A percentile compares a stretch with the other conserved stretches of the same genome.
Conservation (phyloP, 2,329 filamentous ascomycete species). For the Boeremia lycopersici region DNA sequence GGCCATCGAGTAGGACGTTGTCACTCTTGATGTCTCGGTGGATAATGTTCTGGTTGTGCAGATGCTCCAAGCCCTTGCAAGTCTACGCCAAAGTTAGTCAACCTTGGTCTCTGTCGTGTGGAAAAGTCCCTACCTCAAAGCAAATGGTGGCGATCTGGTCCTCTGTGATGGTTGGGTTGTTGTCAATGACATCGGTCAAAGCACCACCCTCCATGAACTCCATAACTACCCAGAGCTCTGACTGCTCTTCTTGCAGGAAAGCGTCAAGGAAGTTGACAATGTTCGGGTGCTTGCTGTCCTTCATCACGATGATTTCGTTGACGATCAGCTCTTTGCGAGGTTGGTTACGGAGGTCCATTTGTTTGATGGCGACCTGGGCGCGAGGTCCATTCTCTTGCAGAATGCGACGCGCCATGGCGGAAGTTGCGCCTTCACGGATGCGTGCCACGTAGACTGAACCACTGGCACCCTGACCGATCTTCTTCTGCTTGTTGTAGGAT, state of each 20-base stretch:
- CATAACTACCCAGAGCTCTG: slow-evolving; percentile 99
- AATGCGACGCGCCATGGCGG: slow-evolving; percentile 76
- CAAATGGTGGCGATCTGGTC: slow-evolving; percentile 98
- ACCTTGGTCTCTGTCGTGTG: not conserved
- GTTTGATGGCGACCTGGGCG: slow-evolving; percentile 96
- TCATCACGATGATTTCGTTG: slow-evolving; percentile 99
- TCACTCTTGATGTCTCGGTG: slow-evolving; percentile 99
- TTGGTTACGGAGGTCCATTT: slow-evolving; percentile 98
- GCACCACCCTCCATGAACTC: slow-evolving; percentile 99
- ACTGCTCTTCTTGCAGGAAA: slow-evolving; percentile 91
- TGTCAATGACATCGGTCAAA: slow-evolving; percentile 97
- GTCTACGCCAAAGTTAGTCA: slow-evolving; percentile 64
- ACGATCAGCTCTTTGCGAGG: slow-evolving; percentile 98
- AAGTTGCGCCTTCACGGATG: slow-evolving; percentile 86
- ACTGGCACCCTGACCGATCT: slow-evolving; percentile 97
- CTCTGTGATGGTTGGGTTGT: slow-evolving; percentile 91
- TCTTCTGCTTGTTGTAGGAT: slow-evolving; percentile 99
- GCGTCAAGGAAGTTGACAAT: slow-evolving; percentile 99
- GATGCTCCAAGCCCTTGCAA: slow-evolving; percentile 90
- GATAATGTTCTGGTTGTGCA: slow-evolving; percentile 96
- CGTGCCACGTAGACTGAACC: slow-evolving; percentile 98
- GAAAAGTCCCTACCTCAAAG: slow-evolving; percentile 72
- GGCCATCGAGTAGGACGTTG: slow-evolving; percentile 92
- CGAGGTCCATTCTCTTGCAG: slow-evolving; percentile 79
- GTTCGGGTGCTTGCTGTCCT: slow-evolving; percentile 96